Evolutionary conservation across 371 early-diverging fungal genomes (phyloP).

Genomic region (Mucor saturninus): DNA sequence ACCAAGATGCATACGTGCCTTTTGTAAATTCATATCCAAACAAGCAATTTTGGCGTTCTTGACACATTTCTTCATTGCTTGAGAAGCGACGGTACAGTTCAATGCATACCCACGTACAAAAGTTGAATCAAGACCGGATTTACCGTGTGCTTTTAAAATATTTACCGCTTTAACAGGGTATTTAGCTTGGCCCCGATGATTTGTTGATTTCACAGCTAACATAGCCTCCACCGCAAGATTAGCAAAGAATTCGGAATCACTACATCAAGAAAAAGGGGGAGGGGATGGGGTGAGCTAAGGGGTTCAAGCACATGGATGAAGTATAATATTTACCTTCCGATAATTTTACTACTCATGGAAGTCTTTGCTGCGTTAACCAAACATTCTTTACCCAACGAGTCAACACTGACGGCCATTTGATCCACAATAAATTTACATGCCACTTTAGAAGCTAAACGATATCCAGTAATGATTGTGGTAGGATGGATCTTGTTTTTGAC

Average conservation of each 20-base stretch:
- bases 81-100: conserved; percentile 99
- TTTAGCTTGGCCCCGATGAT: conserved; percentile 85
- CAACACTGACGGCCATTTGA: conserved; percentile 93
- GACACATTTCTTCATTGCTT: conserved; percentile 93
- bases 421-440: conserved; percentile 98
- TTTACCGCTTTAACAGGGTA: conserved; percentile 99
- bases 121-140: conserved; percentile 90
- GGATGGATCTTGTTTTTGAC: conserved; percentile 99
- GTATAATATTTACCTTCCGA: conserved; percentile 74
- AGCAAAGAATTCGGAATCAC: conserved; percentile 95
- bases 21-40: conserved; percentile 99
- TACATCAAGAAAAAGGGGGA: conserved; percentile 16
- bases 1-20: conserved; percentile 98
- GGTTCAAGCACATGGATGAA: no score
- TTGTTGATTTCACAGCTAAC: conserved; percentile 89
- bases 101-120: conserved; percentile 98
- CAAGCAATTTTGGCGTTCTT: conserved; percentile 96
- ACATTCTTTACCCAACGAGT: conserved; percentile 90
- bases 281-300: no score
- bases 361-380: conserved; percentile 98
- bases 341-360: conserved; percentile 98
- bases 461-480: conserved; percentile 98
- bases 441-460: conserved; percentile 97
- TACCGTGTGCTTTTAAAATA: conserved; percentile 99
- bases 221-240: conserved; percentile 97